Evolutionary conservation across 495 filamentous ascomycete species (phyloP).

Genomic region (Amphirosellinia nigrospora): DNA sequence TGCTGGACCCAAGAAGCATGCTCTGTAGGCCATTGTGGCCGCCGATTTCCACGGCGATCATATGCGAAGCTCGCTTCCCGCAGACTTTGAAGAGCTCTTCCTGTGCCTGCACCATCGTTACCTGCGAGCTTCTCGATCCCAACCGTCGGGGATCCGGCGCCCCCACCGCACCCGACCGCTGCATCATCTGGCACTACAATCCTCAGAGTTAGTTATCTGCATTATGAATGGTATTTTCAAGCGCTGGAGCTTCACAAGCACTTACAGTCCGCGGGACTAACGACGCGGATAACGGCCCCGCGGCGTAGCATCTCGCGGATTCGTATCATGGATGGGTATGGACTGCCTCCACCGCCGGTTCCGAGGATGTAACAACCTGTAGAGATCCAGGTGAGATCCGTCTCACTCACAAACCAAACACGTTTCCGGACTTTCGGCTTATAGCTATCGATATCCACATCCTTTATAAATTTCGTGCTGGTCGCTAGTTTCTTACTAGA

Average conservation of each 20-base stretch:
- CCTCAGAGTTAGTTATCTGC: neutral
- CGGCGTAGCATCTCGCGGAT: constrained; percentile 53
- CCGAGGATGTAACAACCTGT: constrained; percentile 68
- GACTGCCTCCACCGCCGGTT: constrained; percentile 63
- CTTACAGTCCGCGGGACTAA: constrained; percentile 46
- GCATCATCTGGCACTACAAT: constrained; percentile 46
- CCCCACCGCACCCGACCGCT: constrained; percentile 52
- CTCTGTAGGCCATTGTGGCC: constrained; percentile 62
- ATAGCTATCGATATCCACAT: constrained; percentile 56
- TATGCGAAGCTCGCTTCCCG: constrained; percentile 40
- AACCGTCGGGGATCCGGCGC: constrained; percentile 57
- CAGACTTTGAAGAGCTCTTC: constrained; percentile 51
- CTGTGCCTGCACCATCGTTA: constrained; percentile 56
- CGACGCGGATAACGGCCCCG: constrained; percentile 54
- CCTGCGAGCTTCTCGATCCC: constrained; percentile 59
- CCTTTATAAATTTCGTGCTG: constrained; percentile 25
- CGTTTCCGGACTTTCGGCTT: constrained; percentile 56
- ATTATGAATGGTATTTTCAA: neutral
- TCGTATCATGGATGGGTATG: constrained; percentile 51
- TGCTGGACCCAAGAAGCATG: constrained; percentile 55
- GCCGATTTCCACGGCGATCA: constrained; percentile 61
- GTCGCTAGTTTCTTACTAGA: constrained; percentile 15
- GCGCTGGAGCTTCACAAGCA: neutral
- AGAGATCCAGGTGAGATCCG: constrained; percentile 63
- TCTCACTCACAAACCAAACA: constrained; percentile 61